phyloP scores from a whole-genome alignment of 331 rosid genomes.

The Stylosanthes scabra region DNA sequence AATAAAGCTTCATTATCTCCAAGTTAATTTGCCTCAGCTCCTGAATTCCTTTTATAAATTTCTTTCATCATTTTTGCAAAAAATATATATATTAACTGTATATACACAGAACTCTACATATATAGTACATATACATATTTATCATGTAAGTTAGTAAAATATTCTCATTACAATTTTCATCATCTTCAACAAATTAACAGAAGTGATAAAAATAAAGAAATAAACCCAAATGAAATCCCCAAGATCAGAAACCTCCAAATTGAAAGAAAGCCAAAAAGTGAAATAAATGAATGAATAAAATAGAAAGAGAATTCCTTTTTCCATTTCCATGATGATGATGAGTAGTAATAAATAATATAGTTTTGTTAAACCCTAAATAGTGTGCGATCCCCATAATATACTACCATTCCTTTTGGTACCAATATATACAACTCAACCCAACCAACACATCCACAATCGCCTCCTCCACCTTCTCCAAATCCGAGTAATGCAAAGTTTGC shows the following conservation, averaged over 20 bases:
- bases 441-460: constrained; percentile 65
- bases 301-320: background rate
- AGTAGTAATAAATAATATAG: background rate
- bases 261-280: too few relatives aligned
- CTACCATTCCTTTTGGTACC: constrained; percentile 48
- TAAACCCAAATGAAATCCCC: background rate
- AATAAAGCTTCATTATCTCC: background rate
- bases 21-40: background rate
- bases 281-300: too few relatives aligned
- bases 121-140: background rate
- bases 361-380: background rate
- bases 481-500: constrained; percentile 78
- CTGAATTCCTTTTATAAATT: background rate
- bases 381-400: background rate
- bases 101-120: constrained; percentile 1
- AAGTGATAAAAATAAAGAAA: background rate
- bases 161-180: background rate
- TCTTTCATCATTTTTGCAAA: too few relatives aligned
- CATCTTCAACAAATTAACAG: background rate
- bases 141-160: background rate
- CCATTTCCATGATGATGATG: too few relatives aligned
- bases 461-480: constrained; percentile 78
- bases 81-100: background rate
- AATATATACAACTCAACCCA: constrained; percentile 63
- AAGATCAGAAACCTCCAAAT: background rate